Evolutionary conservation across 257 asterid species (phyloP).

Genomic region (Solanum sejunctum): DNA sequence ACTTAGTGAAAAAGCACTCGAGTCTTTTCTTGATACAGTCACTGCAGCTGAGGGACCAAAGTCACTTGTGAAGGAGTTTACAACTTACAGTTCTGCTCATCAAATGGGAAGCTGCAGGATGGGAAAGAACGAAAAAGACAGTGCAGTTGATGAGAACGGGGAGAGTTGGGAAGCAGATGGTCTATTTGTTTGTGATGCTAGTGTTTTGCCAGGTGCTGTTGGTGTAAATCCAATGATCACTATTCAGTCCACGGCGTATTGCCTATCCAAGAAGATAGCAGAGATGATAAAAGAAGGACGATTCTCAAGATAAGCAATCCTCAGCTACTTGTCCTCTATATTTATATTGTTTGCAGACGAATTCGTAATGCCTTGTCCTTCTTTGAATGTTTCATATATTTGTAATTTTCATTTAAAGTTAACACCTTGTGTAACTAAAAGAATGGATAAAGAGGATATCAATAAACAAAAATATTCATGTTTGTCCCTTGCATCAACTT

Average conservation of each 20-base stretch:
- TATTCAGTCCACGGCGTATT: slow-evolving; percentile 51
- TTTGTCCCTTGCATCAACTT: background rate
- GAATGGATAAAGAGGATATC: background rate
- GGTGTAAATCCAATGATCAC: slow-evolving; percentile 98
- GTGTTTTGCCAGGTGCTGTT: slow-evolving; percentile 68
- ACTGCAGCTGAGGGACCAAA: slow-evolving; percentile 48
- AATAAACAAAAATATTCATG: background rate
- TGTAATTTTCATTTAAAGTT: background rate
- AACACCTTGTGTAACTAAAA: background rate
- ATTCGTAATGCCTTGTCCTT: background rate
- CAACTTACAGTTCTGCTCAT: slow-evolving; percentile 66
- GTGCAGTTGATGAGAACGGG: slow-evolving; percentile 77
- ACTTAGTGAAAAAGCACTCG: slow-evolving; percentile 21
- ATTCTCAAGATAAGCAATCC: background rate
- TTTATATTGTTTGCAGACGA: background rate
- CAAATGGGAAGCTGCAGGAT: slow-evolving; percentile 94
- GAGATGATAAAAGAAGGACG: slow-evolving; percentile 19
- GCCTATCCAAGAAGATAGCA: slow-evolving; percentile 48
- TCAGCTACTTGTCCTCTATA: background rate
- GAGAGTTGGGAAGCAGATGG: slow-evolving; percentile 93
- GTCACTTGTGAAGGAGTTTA: slow-evolving; percentile 38
- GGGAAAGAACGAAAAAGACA: slow-evolving; percentile 39
- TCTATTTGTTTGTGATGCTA: slow-evolving; percentile 70
- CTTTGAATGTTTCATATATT: background rate
- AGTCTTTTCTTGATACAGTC: slow-evolving; percentile 46